phyloP scores from a whole-genome alignment of 2,329 filamentous ascomycete genomes.

The Fusarium napiforme region DNA sequence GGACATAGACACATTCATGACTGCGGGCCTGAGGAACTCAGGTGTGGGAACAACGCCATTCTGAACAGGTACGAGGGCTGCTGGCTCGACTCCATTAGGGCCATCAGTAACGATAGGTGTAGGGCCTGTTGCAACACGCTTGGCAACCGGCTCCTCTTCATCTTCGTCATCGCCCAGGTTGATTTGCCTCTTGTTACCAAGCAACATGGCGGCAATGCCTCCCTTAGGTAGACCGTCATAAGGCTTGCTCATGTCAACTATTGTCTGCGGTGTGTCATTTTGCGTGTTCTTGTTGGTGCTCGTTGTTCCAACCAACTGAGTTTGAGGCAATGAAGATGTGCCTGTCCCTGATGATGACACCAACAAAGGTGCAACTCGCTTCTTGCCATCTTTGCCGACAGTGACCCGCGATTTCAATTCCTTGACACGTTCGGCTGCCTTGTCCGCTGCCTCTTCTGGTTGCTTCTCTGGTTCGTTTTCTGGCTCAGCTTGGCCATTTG shows the following conservation, averaged over 20 bases:
- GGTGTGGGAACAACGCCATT: constrained; percentile 76
- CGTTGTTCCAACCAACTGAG: constrained; percentile 83
- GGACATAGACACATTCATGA: constrained; percentile 83
- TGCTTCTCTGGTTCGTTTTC: constrained; percentile 52
- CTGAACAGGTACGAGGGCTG: constrained; percentile 68
- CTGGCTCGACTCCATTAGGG: constrained; percentile 80
- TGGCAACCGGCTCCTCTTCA: constrained; percentile 66
- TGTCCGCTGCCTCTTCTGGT: constrained; percentile 62
- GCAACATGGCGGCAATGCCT: constrained; percentile 83
- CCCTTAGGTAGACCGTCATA: constrained; percentile 93
- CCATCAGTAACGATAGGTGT: constrained; percentile 81
- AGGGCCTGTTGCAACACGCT: constrained; percentile 72
- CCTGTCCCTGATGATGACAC: constrained; percentile 90
- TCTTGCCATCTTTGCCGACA: constrained; percentile 96
- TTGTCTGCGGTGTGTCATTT: constrained; percentile 80
- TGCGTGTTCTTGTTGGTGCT: constrained; percentile 70
- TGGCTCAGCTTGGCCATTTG: constrained; percentile 53
- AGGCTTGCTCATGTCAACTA: constrained; percentile 90
- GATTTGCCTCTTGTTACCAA: constrained; percentile 93
- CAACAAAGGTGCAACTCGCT: constrained; percentile 90
- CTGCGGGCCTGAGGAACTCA: constrained; percentile 87
- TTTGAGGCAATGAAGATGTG: constrained; percentile 88
- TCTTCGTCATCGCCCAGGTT: constrained; percentile 80
- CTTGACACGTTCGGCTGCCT: constrained; percentile 64
- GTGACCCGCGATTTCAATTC: constrained; percentile 90